Evolutionary conservation across 371 early-diverging fungal genomes (phyloP).

Genomic region (Mucor circinelloides): DNA sequence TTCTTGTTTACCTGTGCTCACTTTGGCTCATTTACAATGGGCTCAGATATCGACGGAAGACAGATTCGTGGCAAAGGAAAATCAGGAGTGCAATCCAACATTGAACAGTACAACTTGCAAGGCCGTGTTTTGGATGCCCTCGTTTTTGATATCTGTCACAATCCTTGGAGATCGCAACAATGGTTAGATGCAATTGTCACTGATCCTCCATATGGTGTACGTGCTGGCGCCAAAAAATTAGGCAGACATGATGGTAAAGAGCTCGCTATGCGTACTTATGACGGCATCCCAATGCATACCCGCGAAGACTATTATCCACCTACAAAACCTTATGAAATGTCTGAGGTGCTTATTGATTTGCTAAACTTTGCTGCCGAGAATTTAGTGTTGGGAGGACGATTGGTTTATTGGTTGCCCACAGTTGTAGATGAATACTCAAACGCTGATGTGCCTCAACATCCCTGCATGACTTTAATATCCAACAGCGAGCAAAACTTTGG

Average conservation of each 20-base stretch:
- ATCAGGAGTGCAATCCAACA: slow-evolving; percentile 62
- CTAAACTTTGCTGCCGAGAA: slow-evolving; percentile 81
- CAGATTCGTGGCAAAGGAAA: slow-evolving; percentile 93
- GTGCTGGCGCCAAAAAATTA: slow-evolving; percentile 95
- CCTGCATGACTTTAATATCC: slow-evolving; percentile 75
- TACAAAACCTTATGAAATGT: slow-evolving; percentile 93
- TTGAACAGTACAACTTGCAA: slow-evolving; percentile 79
- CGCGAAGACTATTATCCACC: slow-evolving; percentile 83
- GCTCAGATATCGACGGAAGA: slow-evolving; percentile 96
- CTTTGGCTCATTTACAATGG: slow-evolving; percentile 91
- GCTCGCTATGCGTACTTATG: slow-evolving; percentile 53
- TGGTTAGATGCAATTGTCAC: slow-evolving; percentile 87
- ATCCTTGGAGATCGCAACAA: slow-evolving; percentile 78
- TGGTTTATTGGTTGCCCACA: slow-evolving; percentile 97
- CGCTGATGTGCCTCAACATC: slow-evolving; percentile 85
- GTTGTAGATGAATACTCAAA: slow-evolving; percentile 83
- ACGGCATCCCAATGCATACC: slow-evolving; percentile 67
- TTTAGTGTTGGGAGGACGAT: slow-evolving; percentile 83
- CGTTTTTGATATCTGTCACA: slow-evolving; percentile 88
- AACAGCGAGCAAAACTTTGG: slow-evolving; percentile 95
- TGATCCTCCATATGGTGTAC: slow-evolving; percentile 96
- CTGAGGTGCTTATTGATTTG: slow-evolving; percentile 84
- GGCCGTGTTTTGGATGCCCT: slow-evolving; percentile 79
- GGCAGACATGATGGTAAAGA: slow-evolving; percentile 73
- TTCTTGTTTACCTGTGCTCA: slow-evolving; percentile 91